Evolutionary conservation across 2,329 filamentous ascomycete genomes (phyloP).

Genomic region (Cercospora janseana): DNA sequence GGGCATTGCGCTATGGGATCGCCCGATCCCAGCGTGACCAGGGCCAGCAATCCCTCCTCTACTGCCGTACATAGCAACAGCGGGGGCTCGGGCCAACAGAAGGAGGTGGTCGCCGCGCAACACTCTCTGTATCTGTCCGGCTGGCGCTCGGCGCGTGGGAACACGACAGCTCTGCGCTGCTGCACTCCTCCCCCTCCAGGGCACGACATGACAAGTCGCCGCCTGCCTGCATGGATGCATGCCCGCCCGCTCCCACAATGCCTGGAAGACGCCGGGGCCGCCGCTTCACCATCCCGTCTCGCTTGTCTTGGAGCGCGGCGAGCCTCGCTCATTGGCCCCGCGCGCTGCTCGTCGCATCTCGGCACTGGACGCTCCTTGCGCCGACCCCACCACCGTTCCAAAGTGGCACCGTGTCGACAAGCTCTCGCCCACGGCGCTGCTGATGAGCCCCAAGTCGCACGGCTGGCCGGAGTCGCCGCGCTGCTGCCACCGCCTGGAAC

Average conservation of each 20-base stretch:
- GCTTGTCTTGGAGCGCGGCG: slow-evolving; percentile 2
- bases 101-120: slow-evolving; percentile 1
- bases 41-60: neutral
- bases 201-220: no score
- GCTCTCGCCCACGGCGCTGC: neutral
- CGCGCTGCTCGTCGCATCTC: neutral
- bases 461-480: neutral
- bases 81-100: slow-evolving; percentile 15
- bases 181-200: no score
- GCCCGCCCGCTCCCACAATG: slow-evolving; percentile 5
- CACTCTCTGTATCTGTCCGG: slow-evolving; percentile 7
- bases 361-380: slow-evolving; percentile 6
- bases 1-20: neutral
- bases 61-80: slow-evolving; percentile 3
- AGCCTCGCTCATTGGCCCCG: slow-evolving; percentile 6
- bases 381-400: neutral
- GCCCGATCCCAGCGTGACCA: neutral
- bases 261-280: slow-evolving; percentile 10
- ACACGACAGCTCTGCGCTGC: slow-evolving; percentile 5
- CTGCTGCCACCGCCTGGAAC: neutral
- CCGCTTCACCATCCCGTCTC: slow-evolving; percentile 14
- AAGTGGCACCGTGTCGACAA: neutral
- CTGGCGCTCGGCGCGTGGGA: slow-evolving; percentile 3
- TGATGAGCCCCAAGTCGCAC: neutral
- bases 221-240: slow-evolving; percentile 1